Evolutionary conservation across 2,329 filamentous ascomycete genomes (phyloP).

Genomic region (Diaporthe sp.): DNA sequence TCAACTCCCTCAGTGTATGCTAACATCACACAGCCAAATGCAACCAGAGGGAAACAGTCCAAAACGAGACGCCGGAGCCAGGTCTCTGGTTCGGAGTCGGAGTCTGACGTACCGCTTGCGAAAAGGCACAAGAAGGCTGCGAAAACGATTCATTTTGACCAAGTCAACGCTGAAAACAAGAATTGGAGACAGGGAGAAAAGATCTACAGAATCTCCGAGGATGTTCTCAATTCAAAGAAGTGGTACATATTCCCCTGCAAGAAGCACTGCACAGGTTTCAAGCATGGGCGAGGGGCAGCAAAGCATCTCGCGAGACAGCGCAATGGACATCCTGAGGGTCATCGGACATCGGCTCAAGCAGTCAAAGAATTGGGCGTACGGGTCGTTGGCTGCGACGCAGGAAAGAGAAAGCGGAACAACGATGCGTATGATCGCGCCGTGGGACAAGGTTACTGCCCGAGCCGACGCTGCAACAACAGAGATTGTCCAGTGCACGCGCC

Average conservation of each 20-base stretch:
- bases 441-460: not conserved
- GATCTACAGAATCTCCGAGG: not conserved
- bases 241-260: constrained; percentile 1
- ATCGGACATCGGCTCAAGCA: not conserved
- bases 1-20: not conserved
- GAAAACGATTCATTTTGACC: not conserved
- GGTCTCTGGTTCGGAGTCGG: not conserved
- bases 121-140: constrained; percentile 5
- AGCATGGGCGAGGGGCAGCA: not conserved
- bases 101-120: not conserved
- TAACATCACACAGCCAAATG: not conserved
- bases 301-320: not conserved
- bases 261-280: no score
- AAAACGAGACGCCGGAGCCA: not conserved
- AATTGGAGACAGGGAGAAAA: not conserved
- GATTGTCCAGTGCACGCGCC: not conserved
- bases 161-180: not conserved
- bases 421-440: not conserved
- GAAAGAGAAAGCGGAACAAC: not conserved
- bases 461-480: not conserved
- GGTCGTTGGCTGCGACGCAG: not conserved
- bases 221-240: not conserved
- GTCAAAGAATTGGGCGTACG: not conserved
- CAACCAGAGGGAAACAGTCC: not conserved
- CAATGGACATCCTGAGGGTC: not conserved